Evolutionary conservation across 1,139 yeast genomes (phyloP), one percentile per base, ranked within the genome.

Genomic region (Blastobotrys malaysiensis): DNA sequence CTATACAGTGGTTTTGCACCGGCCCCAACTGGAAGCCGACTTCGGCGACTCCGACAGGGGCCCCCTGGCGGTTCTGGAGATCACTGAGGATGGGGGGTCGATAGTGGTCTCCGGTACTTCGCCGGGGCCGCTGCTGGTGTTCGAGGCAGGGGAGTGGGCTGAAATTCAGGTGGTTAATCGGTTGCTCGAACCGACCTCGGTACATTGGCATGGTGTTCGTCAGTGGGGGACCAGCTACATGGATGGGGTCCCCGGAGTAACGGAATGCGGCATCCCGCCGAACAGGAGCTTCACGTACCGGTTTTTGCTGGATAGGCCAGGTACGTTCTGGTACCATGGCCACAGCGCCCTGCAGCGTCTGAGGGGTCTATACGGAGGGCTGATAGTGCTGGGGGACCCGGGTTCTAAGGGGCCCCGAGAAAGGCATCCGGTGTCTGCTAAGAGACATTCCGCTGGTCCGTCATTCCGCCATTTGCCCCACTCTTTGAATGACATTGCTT

Each of bases 301-400:
- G 70, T 87, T 88, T 65, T 81, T 89, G 2, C 85, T 87, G 39
- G 82, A 81, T 65, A 90, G 58, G 66, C 91, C 88, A 64, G 96
- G 96, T 55, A 79, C 93, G 1, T 88, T 75, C 73, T 88, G 96
- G 96, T 88, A 88, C 75, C 96, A 88, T 69, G 84, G 95, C 9
- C 96, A 88, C 69, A 78, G 86, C 16, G 78, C 80, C 1, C 82
- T 86, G 54, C 96, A 88, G 69, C 84, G 88, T 62, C 81, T 86
- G 66, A 95, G 88, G 66, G 97, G 97, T 58, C 76, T 89, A 74
- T 79, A 90, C 69, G 97, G 91, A 54, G 73, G 84, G 20, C 76
- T 90, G 58, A 78, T 89, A 47, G 81, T 89, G 57, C 70, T 68
- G 4, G 62, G 58, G 18, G 43, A 71, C 69, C 56, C 65, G 67